These are phyloP conservation scores for Colletotrichum brevisporum DNA, from an alignment of 2,329 filamentous ascomycete species.

Conservation along the genomic window DNA sequence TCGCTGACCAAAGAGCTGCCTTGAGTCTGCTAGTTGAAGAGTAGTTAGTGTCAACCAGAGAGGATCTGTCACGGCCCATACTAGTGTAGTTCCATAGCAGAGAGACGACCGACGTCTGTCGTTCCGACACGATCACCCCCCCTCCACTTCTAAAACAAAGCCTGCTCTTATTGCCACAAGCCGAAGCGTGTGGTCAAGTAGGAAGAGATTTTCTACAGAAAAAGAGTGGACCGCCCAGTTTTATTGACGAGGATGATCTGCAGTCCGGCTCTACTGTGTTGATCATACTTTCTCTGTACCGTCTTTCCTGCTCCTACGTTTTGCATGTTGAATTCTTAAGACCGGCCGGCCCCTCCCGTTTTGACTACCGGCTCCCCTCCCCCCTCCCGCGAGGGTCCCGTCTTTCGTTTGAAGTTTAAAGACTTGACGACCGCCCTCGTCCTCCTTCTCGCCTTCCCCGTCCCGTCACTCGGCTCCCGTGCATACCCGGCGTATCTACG, in stretches of 20 bases:
- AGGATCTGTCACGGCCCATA: constrained; percentile 7
- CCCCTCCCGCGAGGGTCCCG: neutral
- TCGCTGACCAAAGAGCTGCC: constrained; percentile 8
- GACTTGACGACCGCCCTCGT: constrained; percentile 8
- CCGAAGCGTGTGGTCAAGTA: neutral
- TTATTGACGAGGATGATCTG: constrained; percentile 3
- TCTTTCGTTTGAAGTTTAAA: constrained; percentile 19
- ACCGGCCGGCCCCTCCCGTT: constrained; percentile 9
- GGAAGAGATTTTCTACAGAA: neutral
- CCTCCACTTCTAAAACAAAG: constrained; percentile 5
- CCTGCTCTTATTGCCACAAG: constrained; percentile 2
- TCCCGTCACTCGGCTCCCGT: neutral
- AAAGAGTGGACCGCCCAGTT: constrained; percentile 4
- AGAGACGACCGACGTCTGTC: constrained; percentile 2
- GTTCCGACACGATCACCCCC: neutral
- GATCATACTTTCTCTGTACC: neutral
- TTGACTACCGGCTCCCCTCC: too few species aligned
- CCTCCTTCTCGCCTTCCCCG: neutral
- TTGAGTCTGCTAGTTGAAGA: too few species aligned
- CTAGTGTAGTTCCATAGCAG: too few species aligned
- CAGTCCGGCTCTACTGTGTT: neutral
- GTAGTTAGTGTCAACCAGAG: too few species aligned
- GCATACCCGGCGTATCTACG: constrained; percentile 13
- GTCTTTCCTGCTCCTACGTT: too few species aligned
- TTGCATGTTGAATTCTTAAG: constrained; percentile 6